Conservation (phyloP, 2,329 filamentous ascomycete genomes). For the Ploettnerulaceae sp. region DNA sequence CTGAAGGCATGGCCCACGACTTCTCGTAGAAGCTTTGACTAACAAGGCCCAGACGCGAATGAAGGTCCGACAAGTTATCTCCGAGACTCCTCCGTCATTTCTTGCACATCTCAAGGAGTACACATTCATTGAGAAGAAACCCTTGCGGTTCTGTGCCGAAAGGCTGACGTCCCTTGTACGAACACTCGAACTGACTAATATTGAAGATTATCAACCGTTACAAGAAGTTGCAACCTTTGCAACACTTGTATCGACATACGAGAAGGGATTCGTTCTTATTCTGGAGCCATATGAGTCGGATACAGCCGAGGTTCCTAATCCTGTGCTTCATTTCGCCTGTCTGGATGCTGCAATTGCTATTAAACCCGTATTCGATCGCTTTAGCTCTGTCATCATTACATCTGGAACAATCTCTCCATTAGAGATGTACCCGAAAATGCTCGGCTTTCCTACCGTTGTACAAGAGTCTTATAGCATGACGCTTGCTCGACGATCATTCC, state of each 20-base stretch:
- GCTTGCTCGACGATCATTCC: constrained; percentile 84
- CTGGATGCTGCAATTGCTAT: constrained; percentile 97
- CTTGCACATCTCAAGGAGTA: constrained; percentile 88
- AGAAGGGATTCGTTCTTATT: constrained; percentile 92
- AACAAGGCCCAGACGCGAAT: constrained; percentile 68
- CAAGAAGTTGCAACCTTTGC: constrained; percentile 98
- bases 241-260: constrained; percentile 91
- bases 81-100: constrained; percentile 93
- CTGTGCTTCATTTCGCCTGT: constrained; percentile 94
- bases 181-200: constrained; percentile 92
- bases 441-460: constrained; percentile 85
- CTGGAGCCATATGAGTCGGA: constrained; percentile 97
- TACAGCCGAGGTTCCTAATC: constrained; percentile 90
- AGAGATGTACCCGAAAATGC: constrained; percentile 99
- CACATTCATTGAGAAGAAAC: constrained; percentile 97
- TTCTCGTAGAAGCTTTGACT: constrained; percentile 1
- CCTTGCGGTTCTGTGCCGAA: constrained; percentile 89
- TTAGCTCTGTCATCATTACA: constrained; percentile 97
- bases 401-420: constrained; percentile 94
- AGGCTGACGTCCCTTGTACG: constrained; percentile 89
- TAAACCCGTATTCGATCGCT: constrained; percentile 93
- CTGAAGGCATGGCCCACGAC: constrained; percentile 54
- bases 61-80: constrained; percentile 97
- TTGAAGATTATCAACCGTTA: constrained; percentile 94
- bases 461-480: constrained; percentile 99